These are phyloP conservation scores for Pachyrhizus erosus DNA, from an alignment of 306 rosid species.

Conservation along the genomic window DNA sequence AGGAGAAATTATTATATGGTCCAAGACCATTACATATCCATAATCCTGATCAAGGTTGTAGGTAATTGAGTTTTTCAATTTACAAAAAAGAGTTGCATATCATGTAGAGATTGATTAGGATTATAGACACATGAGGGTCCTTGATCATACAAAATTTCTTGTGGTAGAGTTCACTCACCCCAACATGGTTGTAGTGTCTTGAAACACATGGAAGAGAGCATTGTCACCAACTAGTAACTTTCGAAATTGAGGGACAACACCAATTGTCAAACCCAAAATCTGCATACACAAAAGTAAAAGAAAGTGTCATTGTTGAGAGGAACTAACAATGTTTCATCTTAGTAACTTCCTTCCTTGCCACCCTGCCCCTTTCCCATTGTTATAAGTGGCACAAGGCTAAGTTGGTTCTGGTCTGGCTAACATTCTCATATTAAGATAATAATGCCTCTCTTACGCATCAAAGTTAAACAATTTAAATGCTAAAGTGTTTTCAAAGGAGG, in stretches of 20 bases:
- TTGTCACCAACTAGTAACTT: constrained; percentile 36
- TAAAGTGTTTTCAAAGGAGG: not conserved
- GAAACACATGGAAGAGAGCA: constrained; percentile 45
- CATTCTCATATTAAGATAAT: not conserved
- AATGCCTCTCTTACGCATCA: not conserved
- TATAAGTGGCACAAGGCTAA: not conserved
- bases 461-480: not conserved
- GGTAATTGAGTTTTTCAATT: not conserved
- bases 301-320: not conserved
- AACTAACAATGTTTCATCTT: not conserved
- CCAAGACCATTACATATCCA: not conserved
- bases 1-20: not conserved
- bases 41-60: not conserved
- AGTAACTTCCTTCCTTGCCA: not conserved
- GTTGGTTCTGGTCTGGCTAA: not conserved
- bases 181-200: constrained; percentile 38
- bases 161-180: constrained; percentile 41
- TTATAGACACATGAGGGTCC: not conserved
- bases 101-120: not conserved
- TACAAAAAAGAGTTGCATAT: not conserved
- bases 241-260: constrained; percentile 44
- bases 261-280: constrained; percentile 47
- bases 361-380: not conserved
- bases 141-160: not conserved
- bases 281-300: constrained; percentile 15